phyloP scores from a whole-genome alignment of 306 rosid genomes.

The Ceratonia siliqua region DNA sequence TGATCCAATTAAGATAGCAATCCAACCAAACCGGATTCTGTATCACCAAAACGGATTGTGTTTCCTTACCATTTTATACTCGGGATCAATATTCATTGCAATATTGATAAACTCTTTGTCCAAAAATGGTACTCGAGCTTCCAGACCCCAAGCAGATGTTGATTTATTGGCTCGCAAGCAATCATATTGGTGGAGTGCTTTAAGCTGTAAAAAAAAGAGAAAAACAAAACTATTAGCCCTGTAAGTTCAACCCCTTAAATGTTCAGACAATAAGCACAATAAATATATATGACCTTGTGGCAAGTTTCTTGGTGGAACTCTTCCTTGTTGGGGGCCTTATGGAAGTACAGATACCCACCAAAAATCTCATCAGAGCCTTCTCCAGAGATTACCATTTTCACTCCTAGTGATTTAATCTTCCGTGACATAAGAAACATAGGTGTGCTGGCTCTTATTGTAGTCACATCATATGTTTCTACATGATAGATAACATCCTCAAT shows the following conservation, averaged over 20 bases:
- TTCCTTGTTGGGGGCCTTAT: slow-evolving; percentile 89
- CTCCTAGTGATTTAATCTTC: slow-evolving; percentile 81
- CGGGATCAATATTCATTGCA: slow-evolving; percentile 82
- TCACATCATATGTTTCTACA: slow-evolving; percentile 80
- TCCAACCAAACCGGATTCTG: neutral
- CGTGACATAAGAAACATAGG: slow-evolving; percentile 92
- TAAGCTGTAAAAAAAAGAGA: slow-evolving; percentile 49
- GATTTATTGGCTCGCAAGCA: slow-evolving; percentile 87
- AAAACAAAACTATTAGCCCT: neutral
- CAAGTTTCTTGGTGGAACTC: slow-evolving; percentile 89
- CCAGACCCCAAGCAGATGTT: slow-evolving; percentile 84
- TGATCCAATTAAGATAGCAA: too few relatives aligned
- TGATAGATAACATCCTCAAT: slow-evolving; percentile 87
- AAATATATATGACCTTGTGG: slow-evolving; percentile 56
- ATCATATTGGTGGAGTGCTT: slow-evolving; percentile 81
- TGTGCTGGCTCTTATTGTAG: slow-evolving; percentile 79
- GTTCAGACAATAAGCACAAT: neutral
- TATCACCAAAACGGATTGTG: too few relatives aligned
- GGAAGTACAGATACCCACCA: slow-evolving; percentile 90
- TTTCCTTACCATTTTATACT: slow-evolving; percentile 64
- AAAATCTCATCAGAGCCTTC: slow-evolving; percentile 93
- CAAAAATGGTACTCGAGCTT: slow-evolving; percentile 86
- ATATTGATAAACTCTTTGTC: slow-evolving; percentile 69
- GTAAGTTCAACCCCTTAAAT: neutral
- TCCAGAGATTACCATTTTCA: slow-evolving; percentile 83